These are phyloP conservation scores for Mortierella sp. DNA, from an alignment of 371 early-diverging fungal genomes.

Conservation along the genomic window DNA sequence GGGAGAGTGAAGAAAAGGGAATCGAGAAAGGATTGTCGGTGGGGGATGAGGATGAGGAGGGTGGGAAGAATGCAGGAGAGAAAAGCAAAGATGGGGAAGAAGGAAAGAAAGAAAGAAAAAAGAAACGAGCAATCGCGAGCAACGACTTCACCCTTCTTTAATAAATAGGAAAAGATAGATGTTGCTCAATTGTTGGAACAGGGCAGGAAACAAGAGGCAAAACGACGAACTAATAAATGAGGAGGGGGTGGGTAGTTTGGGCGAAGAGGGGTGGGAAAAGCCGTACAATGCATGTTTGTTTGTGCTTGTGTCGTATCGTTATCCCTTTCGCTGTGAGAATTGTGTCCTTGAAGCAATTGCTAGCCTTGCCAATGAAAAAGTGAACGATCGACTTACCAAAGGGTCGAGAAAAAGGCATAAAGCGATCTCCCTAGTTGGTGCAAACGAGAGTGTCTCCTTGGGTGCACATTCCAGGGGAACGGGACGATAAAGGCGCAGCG, in stretches of 20 bases:
- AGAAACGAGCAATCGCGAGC: background rate
- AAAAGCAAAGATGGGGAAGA: background rate
- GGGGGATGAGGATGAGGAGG: background rate
- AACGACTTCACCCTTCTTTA: background rate
- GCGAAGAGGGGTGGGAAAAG: slow-evolving; percentile 12
- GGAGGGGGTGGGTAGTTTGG: background rate
- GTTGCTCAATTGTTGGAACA: background rate
- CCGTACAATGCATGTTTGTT: background rate
- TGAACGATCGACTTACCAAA: background rate
- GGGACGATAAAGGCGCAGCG: background rate
- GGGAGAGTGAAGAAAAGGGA: background rate
- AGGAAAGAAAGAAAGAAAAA: background rate
- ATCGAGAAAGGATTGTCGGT: background rate
- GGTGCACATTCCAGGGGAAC: background rate
- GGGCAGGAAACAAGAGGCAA: background rate
- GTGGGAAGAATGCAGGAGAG: background rate
- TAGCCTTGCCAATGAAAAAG: background rate
- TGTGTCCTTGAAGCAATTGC: background rate
- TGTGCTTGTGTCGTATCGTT: background rate
- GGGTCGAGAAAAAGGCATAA: background rate
- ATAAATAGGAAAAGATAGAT: background rate
- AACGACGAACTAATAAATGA: background rate
- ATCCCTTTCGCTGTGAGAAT: background rate
- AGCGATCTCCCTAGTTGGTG: background rate
- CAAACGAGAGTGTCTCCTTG: background rate